These are phyloP conservation scores for Saxophila tyrrhenica DNA, from an alignment of 495 filamentous ascomycete species.

Conservation along the genomic window DNA sequence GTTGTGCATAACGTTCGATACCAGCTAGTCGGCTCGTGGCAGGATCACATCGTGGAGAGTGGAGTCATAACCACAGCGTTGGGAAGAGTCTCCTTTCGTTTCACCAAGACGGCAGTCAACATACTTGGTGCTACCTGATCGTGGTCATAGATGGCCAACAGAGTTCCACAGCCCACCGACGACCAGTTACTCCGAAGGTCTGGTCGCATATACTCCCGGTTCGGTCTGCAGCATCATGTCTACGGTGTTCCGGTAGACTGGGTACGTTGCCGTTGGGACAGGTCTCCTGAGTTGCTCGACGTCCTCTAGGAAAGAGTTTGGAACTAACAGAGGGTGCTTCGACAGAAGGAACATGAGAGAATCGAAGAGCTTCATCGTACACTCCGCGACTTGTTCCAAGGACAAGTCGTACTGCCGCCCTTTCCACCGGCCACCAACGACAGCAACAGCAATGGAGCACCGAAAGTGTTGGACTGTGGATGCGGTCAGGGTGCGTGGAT, in stretches of 20 bases:
- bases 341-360: conserved; percentile 69
- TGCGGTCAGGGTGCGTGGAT: conserved; percentile 55
- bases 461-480: conserved; percentile 30
- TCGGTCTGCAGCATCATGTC: conserved; percentile 55
- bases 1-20: not conserved
- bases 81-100: not conserved
- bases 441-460: conserved; percentile 25
- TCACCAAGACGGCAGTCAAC: not conserved
- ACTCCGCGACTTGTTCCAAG: conserved; percentile 62
- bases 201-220: conserved; percentile 4
- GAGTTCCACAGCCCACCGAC: conserved; percentile 12
- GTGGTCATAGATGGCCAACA: not conserved
- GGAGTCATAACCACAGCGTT: not conserved
- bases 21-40: not conserved
- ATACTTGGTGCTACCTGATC: not conserved
- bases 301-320: too few relatives aligned
- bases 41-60: not conserved
- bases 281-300: too few relatives aligned
- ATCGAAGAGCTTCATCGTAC: conserved; percentile 59
- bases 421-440: conserved; percentile 6
- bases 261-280: too few relatives aligned
- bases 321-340: not conserved
- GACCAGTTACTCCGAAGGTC: not conserved
- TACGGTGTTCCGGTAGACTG: conserved; percentile 80
- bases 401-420: conserved; percentile 59